Base-by-base conservation (phyloP, 73 alveolate genomes). In the Symbiodinium pilosum region DNA sequence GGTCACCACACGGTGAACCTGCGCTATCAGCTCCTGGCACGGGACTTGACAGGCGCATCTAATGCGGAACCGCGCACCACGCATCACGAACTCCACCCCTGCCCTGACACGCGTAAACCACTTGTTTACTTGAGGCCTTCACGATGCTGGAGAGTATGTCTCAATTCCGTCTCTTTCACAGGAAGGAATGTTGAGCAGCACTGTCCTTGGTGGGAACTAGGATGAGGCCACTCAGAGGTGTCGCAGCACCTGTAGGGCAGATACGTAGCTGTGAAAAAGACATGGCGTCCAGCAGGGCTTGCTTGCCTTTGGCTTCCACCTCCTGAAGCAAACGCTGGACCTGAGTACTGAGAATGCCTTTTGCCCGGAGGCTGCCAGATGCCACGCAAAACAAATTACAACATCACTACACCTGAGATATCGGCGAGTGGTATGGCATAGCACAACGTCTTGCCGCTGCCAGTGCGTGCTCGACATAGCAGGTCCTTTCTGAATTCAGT, bases 361-460 rank as follows among this genome's bases (percentile, higher is more conserved):
- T n/a, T n/a, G n/a, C n/a, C n/a, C n/a, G n/a, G n/a, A n/a, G n/a
- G n/a, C n/a, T n/a, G n/a, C n/a, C n/a, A n/a, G n/a, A n/a, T n/a
- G n/a, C n/a, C n/a, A n/a, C n/a, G n/a, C n/a, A n/a, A n/a, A n/a
- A n/a, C n/a, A n/a, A n/a, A n/a, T n/a, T n/a, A n/a, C n/a, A n/a
- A n/a, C n/a, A n/a, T n/a, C n/a, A n/a, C n/a, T n/a, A n/a, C n/a
- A n/a, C n/a, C 39, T 4, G 20, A 30, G 83, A 9, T 5, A 64
- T 44, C 99, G 59, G 99, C 99, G 75, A 99, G 93, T 11, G 98
- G 98, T 36, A 92, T 77, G 30, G 73, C 84, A 26, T 92, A 99
- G 41, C 99, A 99, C 77, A 99, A 89, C 0, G 99, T 99, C 99
- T 99, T 99, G 26, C 99, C 99, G 83, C 99, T 99, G n/a, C 99